These are phyloP conservation scores for Rhizopogon sp. DNA, from an alignment of 768 basidiomycete species.

Conservation along the genomic window DNA sequence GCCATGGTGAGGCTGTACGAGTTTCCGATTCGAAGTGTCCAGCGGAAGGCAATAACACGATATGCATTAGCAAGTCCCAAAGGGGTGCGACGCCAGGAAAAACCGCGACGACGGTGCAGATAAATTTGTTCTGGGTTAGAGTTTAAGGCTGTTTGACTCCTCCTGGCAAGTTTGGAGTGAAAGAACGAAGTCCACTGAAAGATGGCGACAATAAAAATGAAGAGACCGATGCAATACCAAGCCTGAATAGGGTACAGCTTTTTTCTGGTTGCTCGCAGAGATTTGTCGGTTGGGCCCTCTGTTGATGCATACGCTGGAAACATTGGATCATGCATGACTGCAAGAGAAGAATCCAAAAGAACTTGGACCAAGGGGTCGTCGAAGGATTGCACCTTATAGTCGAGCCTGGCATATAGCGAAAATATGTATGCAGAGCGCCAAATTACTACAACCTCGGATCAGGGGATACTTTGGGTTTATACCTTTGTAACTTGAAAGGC, in stretches of 20 bases:
- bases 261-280: constrained; percentile 19
- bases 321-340: no score
- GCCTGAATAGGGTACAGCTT: constrained; percentile 35
- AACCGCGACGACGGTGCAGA: neutral
- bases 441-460: no score
- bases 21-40: constrained; percentile 24
- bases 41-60: constrained; percentile 27
- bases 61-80: constrained; percentile 21
- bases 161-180: constrained; percentile 12
- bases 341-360: no score
- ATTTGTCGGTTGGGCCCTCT: constrained; percentile 14
- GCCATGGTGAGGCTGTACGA: constrained; percentile 29
- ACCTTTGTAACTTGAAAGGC: no score
- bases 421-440: no score
- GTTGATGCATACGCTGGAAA: neutral
- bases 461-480: no score
- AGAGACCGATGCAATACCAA: constrained; percentile 37
- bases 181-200: constrained; percentile 18
- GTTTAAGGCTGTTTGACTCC: neutral
- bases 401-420: no score
- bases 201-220: constrained; percentile 36
- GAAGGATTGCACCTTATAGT: no score
- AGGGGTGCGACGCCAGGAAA: constrained; percentile 17
- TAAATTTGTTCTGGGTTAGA: neutral
- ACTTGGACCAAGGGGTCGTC: no score